These are phyloP conservation scores for Hirschioporus abietinus DNA, from an alignment of 768 basidiomycete genomes.

Conservation along the genomic window DNA sequence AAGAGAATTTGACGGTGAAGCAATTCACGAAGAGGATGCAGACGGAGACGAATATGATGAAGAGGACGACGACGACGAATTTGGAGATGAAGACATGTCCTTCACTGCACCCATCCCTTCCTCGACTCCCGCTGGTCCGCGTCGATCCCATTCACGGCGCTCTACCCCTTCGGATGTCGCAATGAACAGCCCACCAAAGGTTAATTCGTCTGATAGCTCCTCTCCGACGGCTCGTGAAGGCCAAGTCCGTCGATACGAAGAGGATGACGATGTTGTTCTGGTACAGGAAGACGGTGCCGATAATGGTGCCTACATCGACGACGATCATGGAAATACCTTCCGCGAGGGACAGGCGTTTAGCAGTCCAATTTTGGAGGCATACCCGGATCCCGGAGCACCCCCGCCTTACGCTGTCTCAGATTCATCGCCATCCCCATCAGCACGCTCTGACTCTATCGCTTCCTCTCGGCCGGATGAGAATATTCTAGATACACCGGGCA, in stretches of 20 bases:
- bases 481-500: not conserved
- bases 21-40: not conserved
- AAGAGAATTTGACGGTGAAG: not conserved
- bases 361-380: not conserved
- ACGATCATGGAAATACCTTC: not conserved
- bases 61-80: slow-evolving; percentile 32
- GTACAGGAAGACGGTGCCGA: not conserved
- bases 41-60: not conserved
- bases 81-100: slow-evolving; percentile 23
- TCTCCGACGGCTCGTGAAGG: not conserved
- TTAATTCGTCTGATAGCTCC: not conserved
- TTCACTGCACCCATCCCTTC: not conserved
- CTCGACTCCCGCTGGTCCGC: not conserved
- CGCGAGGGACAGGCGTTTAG: not conserved
- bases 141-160: slow-evolving; percentile 22
- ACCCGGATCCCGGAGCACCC: not conserved
- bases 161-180: slow-evolving; percentile 12
- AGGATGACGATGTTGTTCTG: not conserved
- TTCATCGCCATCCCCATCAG: not conserved
- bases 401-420: not conserved
- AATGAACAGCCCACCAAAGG: not conserved
- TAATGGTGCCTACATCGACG: not conserved
- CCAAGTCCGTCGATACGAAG: not conserved
- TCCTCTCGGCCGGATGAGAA: not conserved
- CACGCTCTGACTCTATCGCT: not conserved